Evolutionary conservation across 169 alveolate species (phyloP).

Genomic region (Cryptosporidium tyzzeri): DNA sequence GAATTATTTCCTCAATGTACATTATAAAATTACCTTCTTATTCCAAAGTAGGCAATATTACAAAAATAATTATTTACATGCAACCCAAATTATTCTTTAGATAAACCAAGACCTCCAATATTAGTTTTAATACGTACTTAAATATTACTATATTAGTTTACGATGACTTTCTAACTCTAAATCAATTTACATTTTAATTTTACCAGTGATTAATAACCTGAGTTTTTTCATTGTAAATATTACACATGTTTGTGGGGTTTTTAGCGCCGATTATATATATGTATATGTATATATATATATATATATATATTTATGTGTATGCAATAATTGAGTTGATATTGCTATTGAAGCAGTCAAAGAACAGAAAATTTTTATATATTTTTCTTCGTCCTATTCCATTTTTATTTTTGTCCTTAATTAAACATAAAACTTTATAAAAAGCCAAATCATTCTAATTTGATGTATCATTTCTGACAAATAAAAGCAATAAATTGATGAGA

Average conservation of each 20-base stretch:
- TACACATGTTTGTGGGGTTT: slow-evolving; percentile 21
- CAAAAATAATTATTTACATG: neutral
- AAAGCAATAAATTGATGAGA: too few species aligned
- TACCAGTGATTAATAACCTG: neutral
- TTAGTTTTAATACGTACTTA: neutral
- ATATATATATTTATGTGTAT: neutral
- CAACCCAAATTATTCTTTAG: neutral
- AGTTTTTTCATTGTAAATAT: neutral
- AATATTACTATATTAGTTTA: neutral
- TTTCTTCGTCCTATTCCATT: neutral
- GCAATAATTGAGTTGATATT: neutral
- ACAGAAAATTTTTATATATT: neutral
- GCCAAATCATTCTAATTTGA: neutral
- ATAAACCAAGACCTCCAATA: neutral
- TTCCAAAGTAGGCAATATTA: neutral
- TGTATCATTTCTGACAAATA: too few species aligned
- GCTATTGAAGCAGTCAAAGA: neutral
- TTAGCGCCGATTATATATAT: neutral
- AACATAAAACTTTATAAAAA: too few species aligned
- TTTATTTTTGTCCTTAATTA: too few species aligned
- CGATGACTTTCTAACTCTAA: neutral
- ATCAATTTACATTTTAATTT: neutral
- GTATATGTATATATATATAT: neutral
- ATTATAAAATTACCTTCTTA: neutral
- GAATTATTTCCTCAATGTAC: slow-evolving; percentile 70